Evolutionary conservation across 2,329 filamentous ascomycete genomes (phyloP).

Genomic region (Aspergillus viridinutans): DNA sequence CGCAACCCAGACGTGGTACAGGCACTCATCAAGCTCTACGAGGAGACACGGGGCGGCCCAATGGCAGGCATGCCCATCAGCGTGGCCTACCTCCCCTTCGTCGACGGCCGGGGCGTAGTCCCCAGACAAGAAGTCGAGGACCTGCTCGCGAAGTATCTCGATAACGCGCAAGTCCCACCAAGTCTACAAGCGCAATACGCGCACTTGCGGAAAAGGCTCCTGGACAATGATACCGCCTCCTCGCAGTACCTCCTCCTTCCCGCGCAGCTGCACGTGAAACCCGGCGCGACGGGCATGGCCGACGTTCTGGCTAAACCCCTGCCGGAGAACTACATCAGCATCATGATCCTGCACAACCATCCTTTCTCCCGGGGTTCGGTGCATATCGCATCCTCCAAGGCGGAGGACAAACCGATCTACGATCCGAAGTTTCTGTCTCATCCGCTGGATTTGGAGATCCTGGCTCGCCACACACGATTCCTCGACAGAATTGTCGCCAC

Average conservation of each 20-base stretch:
- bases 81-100: conserved; percentile 22
- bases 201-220: conserved; percentile 11
- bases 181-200: conserved; percentile 9
- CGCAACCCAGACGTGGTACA: conserved; percentile 18
- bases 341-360: conserved; percentile 22
- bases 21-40: conserved; percentile 18
- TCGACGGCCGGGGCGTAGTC: conserved; percentile 17
- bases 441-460: conserved; percentile 41
- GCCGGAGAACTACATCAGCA: conserved; percentile 18
- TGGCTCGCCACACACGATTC: conserved; percentile 27
- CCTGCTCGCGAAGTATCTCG: conserved; percentile 2
- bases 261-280: conserved; percentile 13
- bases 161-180: neutral
- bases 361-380: conserved; percentile 31
- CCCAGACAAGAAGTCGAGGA: conserved; percentile 3
- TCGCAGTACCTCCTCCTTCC: conserved; percentile 14
- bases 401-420: conserved; percentile 35
- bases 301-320: conserved; percentile 11
- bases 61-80: conserved; percentile 22
- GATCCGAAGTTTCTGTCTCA: conserved; percentile 45
- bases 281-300: conserved; percentile 9
- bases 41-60: conserved; percentile 18
- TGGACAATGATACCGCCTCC: conserved; percentile 5
- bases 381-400: conserved; percentile 29
- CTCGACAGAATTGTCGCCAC: conserved; percentile 20